Base-by-base conservation (phyloP, 83 land plant genomes). In the Diphasiastrum complanatum region DNA sequence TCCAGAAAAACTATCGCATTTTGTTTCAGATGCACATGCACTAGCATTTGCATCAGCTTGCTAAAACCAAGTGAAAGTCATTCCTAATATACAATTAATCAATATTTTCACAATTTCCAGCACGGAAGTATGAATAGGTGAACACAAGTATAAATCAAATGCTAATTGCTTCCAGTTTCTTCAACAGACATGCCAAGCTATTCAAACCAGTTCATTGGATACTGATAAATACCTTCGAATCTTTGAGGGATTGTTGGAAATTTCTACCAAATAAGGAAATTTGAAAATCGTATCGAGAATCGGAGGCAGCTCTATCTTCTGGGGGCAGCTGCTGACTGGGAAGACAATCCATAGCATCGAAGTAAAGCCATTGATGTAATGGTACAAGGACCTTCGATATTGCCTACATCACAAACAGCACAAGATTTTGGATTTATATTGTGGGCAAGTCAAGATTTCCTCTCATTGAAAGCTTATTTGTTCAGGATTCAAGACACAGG, bases 301-400 rank as follows among this genome's bases (percentile, higher is more conserved):
- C 65, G 54, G 33, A 26, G 22, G 74, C 51, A 48, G 69, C 28
- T 33, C 72, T 68, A 10, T 75, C 81, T 53, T 69, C 48, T 30
- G 60, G 51, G 47, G 47, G 8, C 19, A 64, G 66, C 34, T 56
- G 33, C 23, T 56, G 24, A 5, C 62, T 12, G 31, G 79, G 79
- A 43, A 69, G 60, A 35, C 79, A 78, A 31, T 78, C 81, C 29
- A 65, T 45, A 20, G 79, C 81, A 78, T 78, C 81, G 29, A 69
- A 60, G 50, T 78, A 78, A 27, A 78, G 60, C 81, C 81, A 78
- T 47, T 78, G 81, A 55, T 70, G 64, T 45, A 78, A 14, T 6
- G 81, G 81, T 24, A 36, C 65, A 71, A 69, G 75, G 23, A 75
- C 70, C 37, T 68, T 58, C 25, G 81, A 57, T 47, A 75, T 18